Conservation (phyloP, 208 protist genomes). For the Leishmania major region DNA sequence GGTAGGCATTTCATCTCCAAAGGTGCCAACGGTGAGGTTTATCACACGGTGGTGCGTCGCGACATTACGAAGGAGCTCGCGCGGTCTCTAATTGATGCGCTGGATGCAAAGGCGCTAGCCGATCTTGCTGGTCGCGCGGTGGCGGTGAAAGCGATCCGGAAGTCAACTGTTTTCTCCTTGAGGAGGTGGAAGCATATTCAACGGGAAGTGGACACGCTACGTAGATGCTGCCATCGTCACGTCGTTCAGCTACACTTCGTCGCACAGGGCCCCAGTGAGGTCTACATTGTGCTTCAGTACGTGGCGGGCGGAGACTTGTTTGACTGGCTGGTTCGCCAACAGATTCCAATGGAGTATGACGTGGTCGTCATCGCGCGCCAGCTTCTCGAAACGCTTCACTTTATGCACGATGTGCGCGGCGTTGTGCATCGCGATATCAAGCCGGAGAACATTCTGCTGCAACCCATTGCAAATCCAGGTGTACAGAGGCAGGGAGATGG, state of each 20-base stretch:
- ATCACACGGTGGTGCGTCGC: slow-evolving; percentile 31
- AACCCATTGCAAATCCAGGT: slow-evolving; percentile 9
- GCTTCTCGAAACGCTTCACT: slow-evolving; percentile 47
- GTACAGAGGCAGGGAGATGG: slow-evolving; percentile 23
- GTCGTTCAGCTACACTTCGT: slow-evolving; percentile 57
- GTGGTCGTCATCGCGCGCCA: slow-evolving; percentile 46
- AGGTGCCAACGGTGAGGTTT: slow-evolving; percentile 52
- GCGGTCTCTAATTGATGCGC: background rate
- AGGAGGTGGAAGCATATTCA: slow-evolving; percentile 53
- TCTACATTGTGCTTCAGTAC: slow-evolving; percentile 58
- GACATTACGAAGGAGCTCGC: slow-evolving; percentile 18
- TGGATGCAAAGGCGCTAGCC: slow-evolving; percentile 15
- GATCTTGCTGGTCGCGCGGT: slow-evolving; percentile 34
- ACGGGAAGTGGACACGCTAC: slow-evolving; percentile 47
- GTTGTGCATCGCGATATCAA: slow-evolving; percentile 96
- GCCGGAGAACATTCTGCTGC: slow-evolving; percentile 91
- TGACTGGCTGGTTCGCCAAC: slow-evolving; percentile 55
- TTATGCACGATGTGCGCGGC: slow-evolving; percentile 54
- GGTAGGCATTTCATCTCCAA: slow-evolving; percentile 47
- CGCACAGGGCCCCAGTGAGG: slow-evolving; percentile 47
- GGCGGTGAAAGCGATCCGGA: slow-evolving; percentile 54
- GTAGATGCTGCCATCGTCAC: slow-evolving; percentile 43
- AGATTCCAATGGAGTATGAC: slow-evolving; percentile 49
- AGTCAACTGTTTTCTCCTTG: slow-evolving; percentile 51
- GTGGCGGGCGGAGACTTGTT: slow-evolving; percentile 55